Percentiles rank a stretch among this genome's conserved stretches.
Evolutionary conservation across 768 basidiomycete genomes (phyloP).

Genomic region (Pisolithus sp.): DNA sequence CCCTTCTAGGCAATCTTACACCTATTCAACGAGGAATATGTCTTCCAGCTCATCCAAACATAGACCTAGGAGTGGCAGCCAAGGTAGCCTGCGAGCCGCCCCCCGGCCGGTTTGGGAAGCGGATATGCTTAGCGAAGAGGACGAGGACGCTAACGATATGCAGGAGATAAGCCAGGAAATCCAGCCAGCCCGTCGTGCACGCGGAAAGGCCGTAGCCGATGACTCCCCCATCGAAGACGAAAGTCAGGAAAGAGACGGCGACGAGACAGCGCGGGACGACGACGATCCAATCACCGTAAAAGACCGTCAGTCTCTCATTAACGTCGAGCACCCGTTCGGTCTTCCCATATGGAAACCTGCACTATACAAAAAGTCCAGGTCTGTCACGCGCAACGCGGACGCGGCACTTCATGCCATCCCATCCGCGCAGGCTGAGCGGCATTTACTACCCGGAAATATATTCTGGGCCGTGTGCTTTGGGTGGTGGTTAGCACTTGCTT

Average conservation of each 20-base stretch:
- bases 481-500: slow-evolving; percentile 83
- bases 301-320: slow-evolving; percentile 96
- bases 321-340: slow-evolving; percentile 98
- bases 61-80: slow-evolving; percentile 54
- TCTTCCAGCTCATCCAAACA: slow-evolving; percentile 47
- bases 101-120: slow-evolving; percentile 36
- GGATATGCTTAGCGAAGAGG: slow-evolving; percentile 43
- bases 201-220: slow-evolving; percentile 40
- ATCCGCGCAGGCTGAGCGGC: slow-evolving; percentile 88
- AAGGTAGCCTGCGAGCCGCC: slow-evolving; percentile 48
- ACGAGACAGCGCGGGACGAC: slow-evolving; percentile 32
- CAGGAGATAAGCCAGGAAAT: slow-evolving; percentile 30
- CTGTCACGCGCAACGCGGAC: slow-evolving; percentile 94
- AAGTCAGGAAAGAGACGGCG: slow-evolving; percentile 30
- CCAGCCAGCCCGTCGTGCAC: slow-evolving; percentile 11
- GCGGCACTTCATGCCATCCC: slow-evolving; percentile 89
- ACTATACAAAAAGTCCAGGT: slow-evolving; percentile 94
- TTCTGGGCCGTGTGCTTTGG: slow-evolving; percentile 89
- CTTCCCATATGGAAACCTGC: slow-evolving; percentile 99
- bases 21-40: slow-evolving; percentile 36
- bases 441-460: slow-evolving; percentile 89
- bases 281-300: slow-evolving; percentile 88
- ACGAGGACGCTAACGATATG: slow-evolving; percentile 40
- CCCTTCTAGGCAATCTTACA: slow-evolving; percentile 36
- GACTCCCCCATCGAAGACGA: slow-evolving; percentile 36